Conservation (phyloP, 768 basidiomycete genomes). For the Macrolepiota dolichaula region DNA sequence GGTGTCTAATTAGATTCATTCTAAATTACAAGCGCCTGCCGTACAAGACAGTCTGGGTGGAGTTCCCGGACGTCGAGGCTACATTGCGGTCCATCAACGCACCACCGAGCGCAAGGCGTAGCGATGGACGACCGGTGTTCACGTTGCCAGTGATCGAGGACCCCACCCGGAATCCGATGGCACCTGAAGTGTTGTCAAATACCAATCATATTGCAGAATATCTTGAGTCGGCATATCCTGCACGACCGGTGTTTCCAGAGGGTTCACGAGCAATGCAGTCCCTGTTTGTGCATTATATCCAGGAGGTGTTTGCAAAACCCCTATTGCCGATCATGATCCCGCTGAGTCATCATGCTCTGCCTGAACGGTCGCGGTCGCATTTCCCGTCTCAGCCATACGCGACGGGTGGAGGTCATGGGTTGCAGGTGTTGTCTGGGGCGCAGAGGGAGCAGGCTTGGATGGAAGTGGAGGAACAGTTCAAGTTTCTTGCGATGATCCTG, state of each 20-base stretch:
- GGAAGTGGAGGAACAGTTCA: conserved; percentile 63
- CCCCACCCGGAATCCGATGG: conserved; percentile 39
- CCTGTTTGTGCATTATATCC: conserved; percentile 67
- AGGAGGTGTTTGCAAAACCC: conserved; percentile 62
- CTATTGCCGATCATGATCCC: conserved; percentile 71
- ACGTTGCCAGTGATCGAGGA: conserved; percentile 70
- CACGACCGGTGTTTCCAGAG: conserved; percentile 67
- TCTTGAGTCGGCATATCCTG: conserved; percentile 65
- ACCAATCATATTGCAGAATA: conserved; percentile 67
- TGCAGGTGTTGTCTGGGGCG: conserved; percentile 26
- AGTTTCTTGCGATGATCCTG: conserved; percentile 60
- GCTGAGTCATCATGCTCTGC: conserved; percentile 58
- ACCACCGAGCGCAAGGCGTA: conserved; percentile 47
- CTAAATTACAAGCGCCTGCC: conserved; percentile 75
- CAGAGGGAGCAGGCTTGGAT: conserved; percentile 65
- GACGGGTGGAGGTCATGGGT: conserved; percentile 13
- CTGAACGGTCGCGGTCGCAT: conserved; percentile 50
- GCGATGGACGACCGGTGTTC: conserved; percentile 61
- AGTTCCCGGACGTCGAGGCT: conserved; percentile 64
- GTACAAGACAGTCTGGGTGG: conserved; percentile 69
- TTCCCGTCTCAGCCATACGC: conserved; percentile 26
- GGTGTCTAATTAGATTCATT: conserved; percentile 46
- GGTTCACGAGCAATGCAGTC: conserved; percentile 66
- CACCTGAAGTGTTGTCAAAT: conserved; percentile 55
- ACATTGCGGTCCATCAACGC: conserved; percentile 58